Evolutionary conservation across 352 stramenopile species (phyloP), one percentile per base, ranked within the genome.

Genomic region (Pythium angustatum): DNA sequence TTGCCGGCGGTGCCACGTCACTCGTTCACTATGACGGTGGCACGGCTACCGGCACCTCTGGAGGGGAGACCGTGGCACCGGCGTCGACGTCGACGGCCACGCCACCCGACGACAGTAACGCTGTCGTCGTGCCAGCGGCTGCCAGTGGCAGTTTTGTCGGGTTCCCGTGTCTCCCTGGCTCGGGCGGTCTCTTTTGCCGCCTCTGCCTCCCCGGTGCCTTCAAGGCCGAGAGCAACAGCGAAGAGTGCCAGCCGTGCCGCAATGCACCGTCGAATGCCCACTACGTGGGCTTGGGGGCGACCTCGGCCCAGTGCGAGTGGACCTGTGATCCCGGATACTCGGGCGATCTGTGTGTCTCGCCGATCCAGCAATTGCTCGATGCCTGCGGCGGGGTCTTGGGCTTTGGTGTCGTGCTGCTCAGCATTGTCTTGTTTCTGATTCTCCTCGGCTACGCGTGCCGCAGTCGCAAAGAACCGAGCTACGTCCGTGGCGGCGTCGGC

Each of bases 211-310:
- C 85, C 0, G 85, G 85, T 1, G 86, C 76, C 28, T 93, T 82
- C 64, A 93, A 93, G 38, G 82, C 81, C 17, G 85, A 91, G 54
- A 88, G 81, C 56, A 91, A 89, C 56, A 93, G 83, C 52, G 83
- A 86, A 52, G 83, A 91, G 64, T 93, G 85, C 17, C 59, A 79
- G 11, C 15, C 63, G 31, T 93, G 85, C 51, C 66, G 57, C 0
- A 93, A 91, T 33, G 79, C 82, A 12, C 85, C 85, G 14, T 64
- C 71, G 12, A 90, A 93, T 40, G 72, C 85, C 3, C 85, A 93
- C 64, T 93, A 91, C 52, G 68, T 84, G 11, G 73, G 69, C 5
- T 34, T 64, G 19, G 85, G 82, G 33, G 62, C 68, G 4, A 87
- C 64, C 28, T 88, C 65, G 31, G 66, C 79, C 0, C 68, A 72